Conservation (phyloP, 345 rosid species). For the Hypericum perforatum region DNA sequence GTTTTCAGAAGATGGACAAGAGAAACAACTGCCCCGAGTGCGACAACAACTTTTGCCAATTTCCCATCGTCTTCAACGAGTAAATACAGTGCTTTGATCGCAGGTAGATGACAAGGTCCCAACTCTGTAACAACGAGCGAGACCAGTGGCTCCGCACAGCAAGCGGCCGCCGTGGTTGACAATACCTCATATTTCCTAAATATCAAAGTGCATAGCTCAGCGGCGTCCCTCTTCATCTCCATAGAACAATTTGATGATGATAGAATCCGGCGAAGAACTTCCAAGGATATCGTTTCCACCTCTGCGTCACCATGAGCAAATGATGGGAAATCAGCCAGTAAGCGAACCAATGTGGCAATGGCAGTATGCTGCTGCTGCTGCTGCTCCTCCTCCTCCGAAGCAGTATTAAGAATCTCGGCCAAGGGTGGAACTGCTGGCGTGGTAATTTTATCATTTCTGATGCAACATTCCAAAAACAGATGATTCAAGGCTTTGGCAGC, state of each 20-base stretch:
- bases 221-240: conserved; percentile 98
- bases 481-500: conserved; percentile 97
- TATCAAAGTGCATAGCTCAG: conserved; percentile 89
- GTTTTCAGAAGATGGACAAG: conserved; percentile 94
- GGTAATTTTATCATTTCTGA: conserved; percentile 87
- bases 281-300: conserved; percentile 96
- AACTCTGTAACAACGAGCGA: conserved; percentile 84
- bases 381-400: conserved; percentile 86
- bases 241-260: conserved; percentile 79
- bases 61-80: conserved; percentile 98
- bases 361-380: conserved; percentile 99
- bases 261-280: conserved; percentile 93
- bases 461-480: conserved; percentile 89
- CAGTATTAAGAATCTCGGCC: conserved; percentile 94
- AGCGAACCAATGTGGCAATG: conserved; percentile 86
- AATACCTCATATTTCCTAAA: conserved; percentile 84
- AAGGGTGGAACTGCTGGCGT: conserved; percentile 95
- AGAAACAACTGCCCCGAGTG: conserved; percentile 97
- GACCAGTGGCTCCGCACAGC: conserved; percentile 96
- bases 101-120: conserved; percentile 90
- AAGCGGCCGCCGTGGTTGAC: conserved; percentile 93
- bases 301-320: conserved; percentile 92
- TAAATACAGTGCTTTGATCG: conserved; percentile 83
- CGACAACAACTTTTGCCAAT: conserved; percentile 94
- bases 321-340: conserved; percentile 91